Evolutionary conservation across 306 rosid genomes (phyloP), one percentile per base, ranked within the genome.

Genomic region (Lotus japonicus): DNA sequence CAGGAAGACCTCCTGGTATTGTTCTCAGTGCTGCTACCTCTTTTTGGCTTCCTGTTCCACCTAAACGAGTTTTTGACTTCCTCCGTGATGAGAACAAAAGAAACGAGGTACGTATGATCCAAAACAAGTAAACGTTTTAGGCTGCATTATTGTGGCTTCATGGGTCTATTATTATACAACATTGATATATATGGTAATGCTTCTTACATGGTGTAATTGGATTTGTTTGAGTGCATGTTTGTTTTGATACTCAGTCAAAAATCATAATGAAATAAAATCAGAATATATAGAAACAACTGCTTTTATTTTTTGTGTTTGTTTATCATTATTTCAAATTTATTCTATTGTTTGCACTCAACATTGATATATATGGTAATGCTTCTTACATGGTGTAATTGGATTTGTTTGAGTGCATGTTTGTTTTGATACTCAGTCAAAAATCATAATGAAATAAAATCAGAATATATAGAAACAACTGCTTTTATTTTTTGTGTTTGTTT

Each of bases 1-100:
- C 99, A 0, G 99, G 97, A 8, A 76, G 97, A 62, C 99, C 99
- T 9, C 95, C 96, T 0, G 99, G 99, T 4, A 88, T 95, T 26
- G 99, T 95, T 61, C 87, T 95, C 0, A 88, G 97, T 44, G 99
- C 97, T 16, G 99, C 99, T 13, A 95, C 99, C 52, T 95, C 97
- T 15, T 88, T 95, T 64, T 95, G 99, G 99, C 95, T 95, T 35
- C 99, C 97, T 0, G 95, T 90, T 65, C 68, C 99, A 0, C 97
- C 99, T 0, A 87, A 84, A 50, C 75, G 89, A 56, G 96, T 91
- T 6, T 95, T 95, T 63, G 95, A 91, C 43, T 90, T 95, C 66
- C 97, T 95, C 42, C 96, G 96, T 3, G 95, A 90, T 26, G 96
- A 90, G 62, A 88, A 88, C 74, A 87, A 95, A n/a, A 83, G 97